Base-by-base conservation (phyloP, 306 rosid genomes). In the Astragalus membranaceus region DNA sequence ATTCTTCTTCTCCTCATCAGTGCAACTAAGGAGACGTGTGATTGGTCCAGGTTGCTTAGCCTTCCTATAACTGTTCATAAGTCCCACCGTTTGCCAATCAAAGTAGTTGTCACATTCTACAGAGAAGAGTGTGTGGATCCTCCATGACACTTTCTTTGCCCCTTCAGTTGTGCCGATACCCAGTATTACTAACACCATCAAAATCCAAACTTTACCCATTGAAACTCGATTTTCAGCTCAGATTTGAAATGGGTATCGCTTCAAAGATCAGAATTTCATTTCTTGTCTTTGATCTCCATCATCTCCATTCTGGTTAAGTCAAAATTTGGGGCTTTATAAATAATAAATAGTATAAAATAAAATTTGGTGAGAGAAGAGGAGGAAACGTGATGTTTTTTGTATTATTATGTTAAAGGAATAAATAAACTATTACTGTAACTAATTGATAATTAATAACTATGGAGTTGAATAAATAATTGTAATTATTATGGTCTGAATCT, bases 31-130 rank as follows among this genome's bases (percentile, higher is more conserved):
- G 33, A 94, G 82, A 13, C 99, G 88, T 36, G 99, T 94, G 48
- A 94, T 84, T 0, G 97, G 99, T 67, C 99, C 99, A 10, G 95
- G 97, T 66, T 94, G 99, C 76, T 79, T 68, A 49, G 97, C 81
- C 81, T 86, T 94, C 77, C 76, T 82, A 78, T 76, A 91, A 78
- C 99, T 94, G 29, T 87, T 80, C 91, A 94, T 86, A 15, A 94
- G 79, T 35, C 99, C 99, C 30, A 94, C 99, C 10, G 99, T 94
- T 62, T 94, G 97, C 99, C 99, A 94, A 80, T 94, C 99, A 77
- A 94, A 94, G 92, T 94, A 94, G 82, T 94, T 80, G 80, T 94
- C 95, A 55, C 99, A 94, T 79, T 94, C 99, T 80, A 91, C 97
- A 59, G 99, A 94, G 88, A 94, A 94, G 39, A 94, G 86, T 2